These are phyloP conservation scores for Hymenoscyphus linearis DNA, from an alignment of 2,329 filamentous ascomycete genomes.

Conservation along the genomic window DNA sequence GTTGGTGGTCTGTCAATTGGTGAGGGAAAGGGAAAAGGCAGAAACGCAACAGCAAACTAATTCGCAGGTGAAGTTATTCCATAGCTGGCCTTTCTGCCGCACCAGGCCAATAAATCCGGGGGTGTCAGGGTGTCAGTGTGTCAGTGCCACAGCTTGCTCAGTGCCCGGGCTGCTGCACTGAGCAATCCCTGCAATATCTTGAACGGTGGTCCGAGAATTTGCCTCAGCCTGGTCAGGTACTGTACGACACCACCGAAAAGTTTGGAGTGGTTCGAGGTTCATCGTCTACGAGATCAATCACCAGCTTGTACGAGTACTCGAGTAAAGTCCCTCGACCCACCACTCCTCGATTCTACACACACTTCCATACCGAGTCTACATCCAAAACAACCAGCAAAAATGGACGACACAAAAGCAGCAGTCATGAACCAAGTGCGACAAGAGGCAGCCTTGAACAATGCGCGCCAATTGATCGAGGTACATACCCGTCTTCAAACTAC, in stretches of 20 bases:
- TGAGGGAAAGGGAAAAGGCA: background rate
- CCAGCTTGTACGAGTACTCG: background rate
- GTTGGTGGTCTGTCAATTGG: background rate
- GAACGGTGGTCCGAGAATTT: background rate
- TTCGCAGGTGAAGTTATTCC: background rate
- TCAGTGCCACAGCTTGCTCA: background rate
- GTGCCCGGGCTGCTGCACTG: no score
- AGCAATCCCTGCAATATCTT: background rate
- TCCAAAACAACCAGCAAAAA: conserved; percentile 6
- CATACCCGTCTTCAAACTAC: conserved; percentile 15
- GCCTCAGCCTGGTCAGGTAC: background rate
- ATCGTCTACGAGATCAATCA: background rate
- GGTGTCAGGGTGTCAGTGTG: background rate
- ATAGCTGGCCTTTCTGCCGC: conserved; percentile 12
- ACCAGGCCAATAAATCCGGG: conserved; percentile 8
- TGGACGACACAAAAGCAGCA: conserved; percentile 31
- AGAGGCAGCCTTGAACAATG: conserved; percentile 60
- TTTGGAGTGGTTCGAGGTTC: conserved; percentile 2
- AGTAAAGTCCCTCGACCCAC: background rate
- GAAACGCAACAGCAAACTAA: no score
- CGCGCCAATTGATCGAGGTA: conserved; percentile 65
- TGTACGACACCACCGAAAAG: conserved; percentile 1
- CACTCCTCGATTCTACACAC: background rate
- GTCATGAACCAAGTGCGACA: conserved; percentile 52
- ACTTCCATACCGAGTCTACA: background rate